These are phyloP conservation scores for Herpetomonas samuelpessoai DNA, from an alignment of 208 protist species.

Conservation along the genomic window DNA sequence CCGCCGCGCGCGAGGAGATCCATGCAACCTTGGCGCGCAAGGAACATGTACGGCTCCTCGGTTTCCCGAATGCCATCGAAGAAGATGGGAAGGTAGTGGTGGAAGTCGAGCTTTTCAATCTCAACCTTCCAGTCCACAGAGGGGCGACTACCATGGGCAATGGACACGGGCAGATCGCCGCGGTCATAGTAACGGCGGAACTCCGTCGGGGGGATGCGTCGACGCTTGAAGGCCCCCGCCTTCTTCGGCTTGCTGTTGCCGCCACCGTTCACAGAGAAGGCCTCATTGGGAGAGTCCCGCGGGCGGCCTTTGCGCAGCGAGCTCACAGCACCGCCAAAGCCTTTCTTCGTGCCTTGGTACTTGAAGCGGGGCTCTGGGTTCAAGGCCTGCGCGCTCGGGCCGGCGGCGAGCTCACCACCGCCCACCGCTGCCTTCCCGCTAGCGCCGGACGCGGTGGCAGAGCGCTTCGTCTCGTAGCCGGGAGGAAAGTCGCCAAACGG, in stretches of 20 bases:
- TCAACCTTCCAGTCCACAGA: conserved; percentile 97
- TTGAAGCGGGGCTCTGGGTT: conserved; percentile 26
- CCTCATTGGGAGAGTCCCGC: conserved; percentile 49
- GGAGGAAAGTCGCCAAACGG: conserved; percentile 84
- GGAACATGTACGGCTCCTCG: conserved; percentile 97
- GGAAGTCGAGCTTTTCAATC: conserved; percentile 98
- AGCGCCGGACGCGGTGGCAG: conserved; percentile 5
- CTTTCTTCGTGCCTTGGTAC: conserved; percentile 62
- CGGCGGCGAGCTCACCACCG: conserved; percentile 1
- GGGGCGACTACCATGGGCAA: conserved; percentile 90
- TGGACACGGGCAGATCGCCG: conserved; percentile 97
- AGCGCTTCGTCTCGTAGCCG: conserved; percentile 31
- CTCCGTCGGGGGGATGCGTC: conserved; percentile 90
- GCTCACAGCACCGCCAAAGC: conserved; percentile 86
- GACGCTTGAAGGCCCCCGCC: conserved; percentile 84
- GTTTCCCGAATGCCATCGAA: conserved; percentile 98
- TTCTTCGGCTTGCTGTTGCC: conserved; percentile 80
- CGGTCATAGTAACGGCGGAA: conserved; percentile 98
- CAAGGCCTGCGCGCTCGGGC: neutral
- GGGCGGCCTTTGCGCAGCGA: conserved; percentile 85
- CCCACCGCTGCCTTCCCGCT: conserved; percentile 12
- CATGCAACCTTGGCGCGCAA: conserved; percentile 94
- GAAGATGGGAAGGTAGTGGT: conserved; percentile 99
- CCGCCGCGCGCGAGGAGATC: conserved; percentile 96
- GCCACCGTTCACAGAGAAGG: conserved; percentile 76